Percentiles rank a stretch among this genome's conserved stretches.
These are phyloP conservation scores for Fennellomyces sp. DNA, from an alignment of 371 early-diverging fungal genomes.

Conservation along the genomic window DNA sequence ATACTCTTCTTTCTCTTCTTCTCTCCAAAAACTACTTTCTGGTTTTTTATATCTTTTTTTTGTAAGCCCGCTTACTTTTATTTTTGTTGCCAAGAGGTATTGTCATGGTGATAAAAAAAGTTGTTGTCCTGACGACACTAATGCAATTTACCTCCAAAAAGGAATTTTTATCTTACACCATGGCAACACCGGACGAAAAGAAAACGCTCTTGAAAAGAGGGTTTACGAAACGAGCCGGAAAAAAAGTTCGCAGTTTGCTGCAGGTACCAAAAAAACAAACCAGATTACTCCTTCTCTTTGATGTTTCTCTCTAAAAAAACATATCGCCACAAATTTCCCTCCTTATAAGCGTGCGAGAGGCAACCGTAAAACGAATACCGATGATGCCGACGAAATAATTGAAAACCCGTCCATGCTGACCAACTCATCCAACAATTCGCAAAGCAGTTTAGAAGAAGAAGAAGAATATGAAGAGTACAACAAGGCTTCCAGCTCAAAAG, in stretches of 20 bases:
- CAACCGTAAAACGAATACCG: too few species aligned
- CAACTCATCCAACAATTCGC: neutral
- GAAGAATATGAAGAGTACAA: neutral
- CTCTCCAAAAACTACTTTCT: neutral
- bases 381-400: neutral
- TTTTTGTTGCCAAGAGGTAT: neutral
- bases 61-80: constrained; percentile 1
- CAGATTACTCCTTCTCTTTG: neutral
- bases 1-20: neutral
- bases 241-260: constrained; percentile 10
- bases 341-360: neutral
- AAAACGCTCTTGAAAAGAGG: constrained; percentile 4
- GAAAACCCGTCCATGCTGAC: neutral
- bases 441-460: neutral
- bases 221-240: constrained; percentile 14
- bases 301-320: neutral
- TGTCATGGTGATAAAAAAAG: neutral
- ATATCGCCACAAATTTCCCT: constrained; percentile 1
- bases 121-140: too few species aligned
- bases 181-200: neutral
- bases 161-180: neutral
- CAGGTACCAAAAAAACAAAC: constrained; percentile 12
- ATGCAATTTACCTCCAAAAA: neutral
- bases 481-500: neutral
- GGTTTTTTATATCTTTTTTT: neutral